Percentiles rank a stretch among this genome's conserved stretches.
Evolutionary conservation across 306 rosid genomes (phyloP).

Genomic region (Rubus parviflorus): DNA sequence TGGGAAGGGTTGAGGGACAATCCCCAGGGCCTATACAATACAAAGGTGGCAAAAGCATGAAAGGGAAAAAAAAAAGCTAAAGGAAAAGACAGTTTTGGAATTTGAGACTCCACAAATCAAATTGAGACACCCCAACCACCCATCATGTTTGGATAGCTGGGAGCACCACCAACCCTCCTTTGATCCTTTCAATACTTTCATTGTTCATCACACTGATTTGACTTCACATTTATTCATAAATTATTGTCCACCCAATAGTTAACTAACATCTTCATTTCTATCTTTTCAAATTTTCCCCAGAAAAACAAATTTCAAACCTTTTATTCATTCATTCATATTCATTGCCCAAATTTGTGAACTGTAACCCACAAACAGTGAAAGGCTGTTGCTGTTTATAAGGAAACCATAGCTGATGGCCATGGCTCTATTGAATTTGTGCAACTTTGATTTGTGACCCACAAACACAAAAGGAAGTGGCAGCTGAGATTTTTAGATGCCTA

Average conservation of each 20-base stretch:
- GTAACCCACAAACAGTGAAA: neutral
- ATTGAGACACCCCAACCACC: conserved; percentile 84
- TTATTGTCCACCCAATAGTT: neutral
- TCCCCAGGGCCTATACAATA: neutral
- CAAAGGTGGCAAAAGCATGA: conserved; percentile 21
- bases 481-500: neutral
- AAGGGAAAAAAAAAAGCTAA: neutral
- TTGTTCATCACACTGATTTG: conserved; percentile 13
- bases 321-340: too few relatives aligned
- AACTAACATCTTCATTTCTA: neutral
- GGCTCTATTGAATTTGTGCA: neutral
- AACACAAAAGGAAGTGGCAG: conserved; percentile 6
- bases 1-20: neutral
- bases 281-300: neutral
- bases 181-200: neutral
- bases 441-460: neutral
- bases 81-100: conserved; percentile 56
- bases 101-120: conserved; percentile 38
- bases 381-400: conserved; percentile 15
- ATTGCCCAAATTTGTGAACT: neutral
- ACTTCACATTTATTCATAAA: conserved; percentile 16
- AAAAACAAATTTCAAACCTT: too few relatives aligned
- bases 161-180: conserved; percentile 63
- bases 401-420: neutral
- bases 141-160: conserved; percentile 68